Percentiles rank a stretch among this genome's conserved stretches.
Evolutionary conservation across 495 filamentous ascomycete genomes (phyloP).

Genomic region (Neurospora sp.): DNA sequence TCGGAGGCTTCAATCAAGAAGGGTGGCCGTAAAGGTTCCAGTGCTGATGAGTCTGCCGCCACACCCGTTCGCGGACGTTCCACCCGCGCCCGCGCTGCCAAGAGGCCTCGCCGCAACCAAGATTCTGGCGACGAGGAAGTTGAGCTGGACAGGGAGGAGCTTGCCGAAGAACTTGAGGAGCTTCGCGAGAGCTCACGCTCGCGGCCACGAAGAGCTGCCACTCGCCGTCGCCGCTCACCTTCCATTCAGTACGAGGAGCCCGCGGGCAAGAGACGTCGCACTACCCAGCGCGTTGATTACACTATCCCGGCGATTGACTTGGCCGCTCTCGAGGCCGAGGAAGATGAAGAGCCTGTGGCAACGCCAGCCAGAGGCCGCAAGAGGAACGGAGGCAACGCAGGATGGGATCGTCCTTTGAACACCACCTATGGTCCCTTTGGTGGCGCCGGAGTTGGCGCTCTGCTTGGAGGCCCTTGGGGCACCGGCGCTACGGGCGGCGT

Average conservation of each 20-base stretch:
- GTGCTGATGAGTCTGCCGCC: slow-evolving; percentile 33
- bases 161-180: slow-evolving; percentile 68
- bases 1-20: slow-evolving; percentile 27
- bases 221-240: slow-evolving; percentile 39
- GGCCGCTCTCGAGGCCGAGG: slow-evolving; percentile 56
- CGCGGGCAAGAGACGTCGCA: slow-evolving; percentile 26
- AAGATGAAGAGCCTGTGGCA: slow-evolving; percentile 46
- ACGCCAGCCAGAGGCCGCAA: slow-evolving; percentile 61
- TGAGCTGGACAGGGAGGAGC: slow-evolving; percentile 58
- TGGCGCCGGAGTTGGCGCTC: slow-evolving; percentile 60
- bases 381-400: slow-evolving; percentile 38
- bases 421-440: slow-evolving; percentile 88
- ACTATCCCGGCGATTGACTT: slow-evolving; percentile 65
- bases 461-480: slow-evolving; percentile 71
- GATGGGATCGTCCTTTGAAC: slow-evolving; percentile 68
- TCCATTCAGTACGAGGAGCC: slow-evolving; percentile 47
- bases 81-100: slow-evolving; percentile 26
- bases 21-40: slow-evolving; percentile 13
- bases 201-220: slow-evolving; percentile 36
- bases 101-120: slow-evolving; percentile 21
- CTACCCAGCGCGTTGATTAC: slow-evolving; percentile 34
- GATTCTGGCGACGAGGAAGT: slow-evolving; percentile 50
- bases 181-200: slow-evolving; percentile 38
- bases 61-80: slow-evolving; percentile 29
- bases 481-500: slow-evolving; percentile 65